phyloP scores from a whole-genome alignment of 768 basidiomycete genomes.

The Agrocybe pediades region DNA sequence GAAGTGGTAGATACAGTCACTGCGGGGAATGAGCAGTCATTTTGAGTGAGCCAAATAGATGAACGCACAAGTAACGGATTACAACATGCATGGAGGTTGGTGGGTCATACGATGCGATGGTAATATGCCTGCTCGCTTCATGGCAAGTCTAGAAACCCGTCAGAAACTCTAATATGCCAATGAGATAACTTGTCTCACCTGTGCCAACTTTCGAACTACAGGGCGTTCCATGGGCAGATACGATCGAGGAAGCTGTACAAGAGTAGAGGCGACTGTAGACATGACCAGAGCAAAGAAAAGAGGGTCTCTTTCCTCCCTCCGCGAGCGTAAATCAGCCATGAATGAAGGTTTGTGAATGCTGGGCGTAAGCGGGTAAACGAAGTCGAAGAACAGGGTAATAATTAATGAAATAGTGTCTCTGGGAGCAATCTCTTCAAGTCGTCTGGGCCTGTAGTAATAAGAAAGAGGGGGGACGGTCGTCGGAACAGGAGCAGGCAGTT shows the following conservation, averaged over 20 bases:
- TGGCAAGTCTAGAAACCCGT: constrained; percentile 57
- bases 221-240: constrained; percentile 87
- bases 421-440: constrained; percentile 81
- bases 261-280: constrained; percentile 84
- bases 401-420: constrained; percentile 81
- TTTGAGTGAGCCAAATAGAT: constrained; percentile 15
- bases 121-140: constrained; percentile 80
- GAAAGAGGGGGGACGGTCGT: constrained; percentile 65
- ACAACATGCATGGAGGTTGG: constrained; percentile 84
- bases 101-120: constrained; percentile 80
- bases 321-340: constrained; percentile 83
- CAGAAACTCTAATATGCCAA: constrained; percentile 1
- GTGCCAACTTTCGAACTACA: constrained; percentile 82
- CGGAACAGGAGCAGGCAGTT: constrained; percentile 41
- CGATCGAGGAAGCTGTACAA: constrained; percentile 86
- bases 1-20: constrained; percentile 86
- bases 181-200: constrained; percentile 32
- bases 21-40: constrained; percentile 27
- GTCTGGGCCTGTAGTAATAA: constrained; percentile 71
- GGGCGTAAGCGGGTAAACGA: constrained; percentile 89
- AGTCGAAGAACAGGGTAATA: constrained; percentile 90
- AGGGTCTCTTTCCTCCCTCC: constrained; percentile 83
- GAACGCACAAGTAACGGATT: constrained; percentile 78
- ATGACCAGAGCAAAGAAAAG: constrained; percentile 91
- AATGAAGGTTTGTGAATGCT: constrained; percentile 91